These are phyloP conservation scores for Elymus sibiricus DNA, from an alignment of 176 grass and related monocot genomes.

Conservation along the genomic window DNA sequence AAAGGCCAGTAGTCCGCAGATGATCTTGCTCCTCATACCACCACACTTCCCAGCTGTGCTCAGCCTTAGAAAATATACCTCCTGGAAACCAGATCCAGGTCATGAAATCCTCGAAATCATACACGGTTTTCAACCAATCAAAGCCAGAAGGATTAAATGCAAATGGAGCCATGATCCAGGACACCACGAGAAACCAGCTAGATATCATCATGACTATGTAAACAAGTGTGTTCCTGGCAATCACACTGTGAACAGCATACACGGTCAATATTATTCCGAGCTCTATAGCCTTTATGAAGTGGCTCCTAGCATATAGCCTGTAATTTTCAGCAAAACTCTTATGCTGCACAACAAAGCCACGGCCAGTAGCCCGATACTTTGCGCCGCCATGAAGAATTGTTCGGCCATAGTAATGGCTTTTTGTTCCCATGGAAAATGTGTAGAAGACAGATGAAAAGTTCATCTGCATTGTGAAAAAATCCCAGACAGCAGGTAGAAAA, in stretches of 20 bases:
- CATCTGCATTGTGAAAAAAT: constrained; percentile 97
- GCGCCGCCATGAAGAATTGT: constrained; percentile 99
- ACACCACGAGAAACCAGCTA: constrained; percentile 89
- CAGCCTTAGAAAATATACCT: constrained; percentile 76
- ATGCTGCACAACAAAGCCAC: constrained; percentile 98
- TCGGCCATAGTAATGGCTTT: constrained; percentile 88
- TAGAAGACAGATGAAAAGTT: constrained; percentile 90
- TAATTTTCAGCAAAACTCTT: constrained; percentile 97
- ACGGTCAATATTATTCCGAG: constrained; percentile 88
- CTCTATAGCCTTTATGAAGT: constrained; percentile 98
- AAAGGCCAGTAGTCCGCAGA: constrained; percentile 84
- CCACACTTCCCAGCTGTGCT: constrained; percentile 96
- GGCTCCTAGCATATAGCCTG: constrained; percentile 89
- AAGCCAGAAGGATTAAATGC: constrained; percentile 98
- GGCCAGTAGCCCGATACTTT: constrained; percentile 92
- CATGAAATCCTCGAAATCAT: constrained; percentile 97
- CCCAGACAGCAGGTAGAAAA: constrained; percentile 84
- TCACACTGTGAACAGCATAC: constrained; percentile 85
- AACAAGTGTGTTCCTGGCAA: constrained; percentile 73
- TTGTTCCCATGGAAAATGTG: constrained; percentile 98
- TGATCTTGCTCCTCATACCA: constrained; percentile 97
- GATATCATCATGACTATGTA: constrained; percentile 94
- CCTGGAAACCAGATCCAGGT: constrained; percentile 93
- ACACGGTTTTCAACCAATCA: constrained; percentile 99
- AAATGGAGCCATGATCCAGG: constrained; percentile 99